Evolutionary conservation across 164 flowering plant species (phyloP), one percentile per base, ranked within the genome.

Genomic region (Stephania yunnanensis): DNA sequence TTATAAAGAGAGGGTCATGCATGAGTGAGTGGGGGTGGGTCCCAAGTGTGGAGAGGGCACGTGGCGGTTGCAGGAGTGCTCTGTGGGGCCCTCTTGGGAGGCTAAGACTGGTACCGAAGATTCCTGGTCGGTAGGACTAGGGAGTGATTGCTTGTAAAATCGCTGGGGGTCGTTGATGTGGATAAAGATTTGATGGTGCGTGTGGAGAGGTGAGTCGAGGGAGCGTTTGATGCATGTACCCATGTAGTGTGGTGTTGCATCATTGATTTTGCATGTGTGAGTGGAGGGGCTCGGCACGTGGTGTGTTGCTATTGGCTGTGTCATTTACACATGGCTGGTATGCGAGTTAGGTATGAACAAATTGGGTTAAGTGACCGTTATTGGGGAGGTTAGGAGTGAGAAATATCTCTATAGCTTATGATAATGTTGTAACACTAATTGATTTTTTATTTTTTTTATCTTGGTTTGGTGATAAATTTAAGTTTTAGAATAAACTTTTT

Each of bases 31-130:
- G 71, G 22, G 46, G 9, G 17, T 36, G 71, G 71, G 71, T 48
- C 71, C 71, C 25, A 44, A 10, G 11, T 22, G 71, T 69, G 71
- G 19, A 25, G 45, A 69, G 44, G 71, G 52, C 71, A 69, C 52
- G 71, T 69, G 71, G 71, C 71, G 71, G 71, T 48, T 48, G 71
- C 29, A 2, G 1, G 22, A 61, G 66, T 61, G 66, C 66, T 61
- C 20, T 20, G 20, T 19, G 9, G 22, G 22, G 9, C 66, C 66
- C 66, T 8, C 65, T 58, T 58, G 0, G 42, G 42, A 19, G n/a
- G 65, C 20, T 4, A 7, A 17, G 7, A 6, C 65, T 0, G n/a
- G 20, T 61, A 61, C 25, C 8, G 29, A 61, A 61, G 20, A 61
- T 61, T 19, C 66, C 10, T 19, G 7, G 1, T 50, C 55, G 55